These are phyloP conservation scores for Fraxinus americana DNA, from an alignment of 257 asterid species.

Conservation along the genomic window DNA sequence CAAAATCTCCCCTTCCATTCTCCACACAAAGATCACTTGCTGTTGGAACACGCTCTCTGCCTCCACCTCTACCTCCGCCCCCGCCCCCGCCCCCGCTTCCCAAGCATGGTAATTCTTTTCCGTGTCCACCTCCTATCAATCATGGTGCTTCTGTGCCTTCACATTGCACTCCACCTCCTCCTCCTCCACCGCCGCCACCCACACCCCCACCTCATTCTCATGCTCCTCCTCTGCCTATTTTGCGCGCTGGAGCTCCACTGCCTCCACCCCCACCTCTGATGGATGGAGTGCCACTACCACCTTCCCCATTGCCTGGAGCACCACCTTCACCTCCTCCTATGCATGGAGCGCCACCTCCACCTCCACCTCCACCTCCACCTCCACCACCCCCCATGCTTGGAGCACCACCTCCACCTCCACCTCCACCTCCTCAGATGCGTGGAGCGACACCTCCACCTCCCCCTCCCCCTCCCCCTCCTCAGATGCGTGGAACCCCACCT, in stretches of 20 bases:
- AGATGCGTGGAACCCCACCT: constrained; percentile 12
- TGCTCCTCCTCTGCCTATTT: not conserved
- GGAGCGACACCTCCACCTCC: constrained; percentile 20
- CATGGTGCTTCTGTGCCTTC: constrained; percentile 31
- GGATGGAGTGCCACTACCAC: constrained; percentile 14
- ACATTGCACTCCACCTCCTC: constrained; percentile 19
- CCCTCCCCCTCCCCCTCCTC: constrained; percentile 30
- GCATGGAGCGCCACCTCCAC: constrained; percentile 6
- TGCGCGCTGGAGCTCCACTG: no score
- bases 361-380: constrained; percentile 30
- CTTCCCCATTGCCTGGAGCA: constrained; percentile 14
- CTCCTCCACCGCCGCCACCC: constrained; percentile 17
- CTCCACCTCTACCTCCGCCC: constrained; percentile 22
- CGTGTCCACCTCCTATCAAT: constrained; percentile 23
- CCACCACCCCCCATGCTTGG: constrained; percentile 27
- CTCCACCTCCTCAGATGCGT: constrained; percentile 44
- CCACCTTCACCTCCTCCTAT: constrained; percentile 27
- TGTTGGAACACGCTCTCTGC: constrained; percentile 12
- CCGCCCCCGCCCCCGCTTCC: no score
- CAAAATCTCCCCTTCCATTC: not conserved
- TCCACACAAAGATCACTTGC: constrained; percentile 17
- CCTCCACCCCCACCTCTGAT: constrained; percentile 29
- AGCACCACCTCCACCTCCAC: constrained; percentile 18
- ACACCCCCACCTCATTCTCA: constrained; percentile 20
- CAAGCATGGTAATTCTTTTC: not conserved